phyloP scores from a whole-genome alignment of 2,329 filamentous ascomycete genomes.

The Incumbomyces delicatus region DNA sequence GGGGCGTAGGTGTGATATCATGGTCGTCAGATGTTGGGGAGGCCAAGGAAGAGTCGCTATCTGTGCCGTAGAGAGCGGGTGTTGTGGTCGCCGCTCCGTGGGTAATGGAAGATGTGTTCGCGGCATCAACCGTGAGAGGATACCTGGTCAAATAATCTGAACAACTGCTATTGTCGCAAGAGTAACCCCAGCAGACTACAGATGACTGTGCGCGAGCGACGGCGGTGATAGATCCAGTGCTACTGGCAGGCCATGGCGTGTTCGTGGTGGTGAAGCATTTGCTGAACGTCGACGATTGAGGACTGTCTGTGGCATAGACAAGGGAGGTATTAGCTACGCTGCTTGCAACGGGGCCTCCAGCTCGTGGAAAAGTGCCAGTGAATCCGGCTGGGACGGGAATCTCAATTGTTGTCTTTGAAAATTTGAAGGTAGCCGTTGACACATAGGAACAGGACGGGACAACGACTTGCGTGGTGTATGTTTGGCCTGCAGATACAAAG shows the following conservation, averaged over 20 bases:
- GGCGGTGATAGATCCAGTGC: background rate
- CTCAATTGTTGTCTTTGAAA: background rate
- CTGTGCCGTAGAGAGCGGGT: background rate
- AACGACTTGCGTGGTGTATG: background rate
- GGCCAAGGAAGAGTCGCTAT: background rate
- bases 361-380: background rate
- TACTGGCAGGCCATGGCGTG: background rate
- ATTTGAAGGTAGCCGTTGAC: background rate
- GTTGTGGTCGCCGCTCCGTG: background rate
- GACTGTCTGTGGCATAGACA: too few relatives aligned
- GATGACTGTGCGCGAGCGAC: background rate
- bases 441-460: background rate
- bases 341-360: background rate
- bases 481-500: slow-evolving; percentile 1
- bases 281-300: background rate
- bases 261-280: slow-evolving; percentile 4
- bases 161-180: background rate
- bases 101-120: background rate
- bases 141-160: background rate
- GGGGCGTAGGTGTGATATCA: too few relatives aligned
- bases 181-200: slow-evolving; percentile 1
- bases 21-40: too few relatives aligned
- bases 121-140: background rate
- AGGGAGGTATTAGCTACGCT: too few relatives aligned
- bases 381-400: slow-evolving; percentile 1